phyloP scores from a whole-genome alignment of 2,329 filamentous ascomycete genomes.

The Fusarium decemcellulare region DNA sequence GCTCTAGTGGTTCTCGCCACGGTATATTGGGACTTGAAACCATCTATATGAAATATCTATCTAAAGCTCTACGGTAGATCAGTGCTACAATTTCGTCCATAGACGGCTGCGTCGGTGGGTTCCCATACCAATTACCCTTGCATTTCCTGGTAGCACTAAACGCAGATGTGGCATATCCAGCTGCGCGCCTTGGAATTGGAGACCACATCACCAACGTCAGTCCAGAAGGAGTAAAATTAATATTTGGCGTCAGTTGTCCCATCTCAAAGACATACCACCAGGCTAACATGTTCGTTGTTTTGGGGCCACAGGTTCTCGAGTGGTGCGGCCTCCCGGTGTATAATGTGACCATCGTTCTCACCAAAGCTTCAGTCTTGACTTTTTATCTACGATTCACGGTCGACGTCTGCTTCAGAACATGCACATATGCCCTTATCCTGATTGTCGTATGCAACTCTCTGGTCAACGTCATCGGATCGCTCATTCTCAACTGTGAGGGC shows the following conservation, averaged over 20 bases:
- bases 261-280: neutral
- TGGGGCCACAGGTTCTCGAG: neutral
- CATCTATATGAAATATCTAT: too few relatives aligned
- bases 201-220: neutral
- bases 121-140: neutral
- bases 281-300: neutral
- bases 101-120: neutral
- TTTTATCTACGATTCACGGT: slow-evolving; percentile 41
- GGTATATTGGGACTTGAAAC: neutral
- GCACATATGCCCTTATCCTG: neutral
- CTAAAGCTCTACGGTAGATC: neutral
- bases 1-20: slow-evolving; percentile 9
- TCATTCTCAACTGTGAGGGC: neutral
- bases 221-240: neutral
- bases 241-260: neutral
- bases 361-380: slow-evolving; percentile 38
- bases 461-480: neutral
- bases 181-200: slow-evolving; percentile 20
- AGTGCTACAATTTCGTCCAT: neutral
- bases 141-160: too few relatives aligned
- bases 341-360: slow-evolving; percentile 37
- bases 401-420: neutral
- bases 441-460: slow-evolving; percentile 10
- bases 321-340: slow-evolving; percentile 19
- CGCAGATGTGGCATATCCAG: neutral